Evolutionary conservation across 2,329 filamentous ascomycete species (phyloP).

Genomic region (Epichloe festucae): DNA sequence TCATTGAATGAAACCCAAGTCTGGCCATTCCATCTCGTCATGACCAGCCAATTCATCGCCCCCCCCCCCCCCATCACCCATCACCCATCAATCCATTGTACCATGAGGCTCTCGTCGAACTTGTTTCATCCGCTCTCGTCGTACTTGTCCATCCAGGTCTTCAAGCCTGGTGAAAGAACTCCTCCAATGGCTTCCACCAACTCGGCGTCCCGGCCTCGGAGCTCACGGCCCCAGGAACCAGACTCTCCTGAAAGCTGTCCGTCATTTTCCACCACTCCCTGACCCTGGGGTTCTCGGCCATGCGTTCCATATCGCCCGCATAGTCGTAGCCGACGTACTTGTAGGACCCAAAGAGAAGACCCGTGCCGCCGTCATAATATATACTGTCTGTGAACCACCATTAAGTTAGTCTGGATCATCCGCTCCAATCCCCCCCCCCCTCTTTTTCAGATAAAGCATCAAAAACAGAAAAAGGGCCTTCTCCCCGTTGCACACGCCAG

Average conservation of each 20-base stretch:
- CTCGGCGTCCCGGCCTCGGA: conserved; percentile 45
- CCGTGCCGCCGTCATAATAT: conserved; percentile 49
- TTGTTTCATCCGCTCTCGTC: neutral
- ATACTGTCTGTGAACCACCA: conserved; percentile 46
- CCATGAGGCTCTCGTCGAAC: neutral
- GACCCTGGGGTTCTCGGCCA: conserved; percentile 60
- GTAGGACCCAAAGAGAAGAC: conserved; percentile 61
- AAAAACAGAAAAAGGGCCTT: neutral
- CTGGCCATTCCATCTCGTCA: no score
- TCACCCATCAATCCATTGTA: no score
- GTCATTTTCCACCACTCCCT: conserved; percentile 74
- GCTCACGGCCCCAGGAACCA: conserved; percentile 45
- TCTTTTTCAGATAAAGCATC: neutral
- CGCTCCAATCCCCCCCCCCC: no score
- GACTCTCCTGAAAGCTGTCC: conserved; percentile 57
- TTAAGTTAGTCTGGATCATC: neutral
- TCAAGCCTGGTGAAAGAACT: conserved; percentile 52
- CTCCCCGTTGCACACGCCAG: no score
- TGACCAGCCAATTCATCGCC: neutral
- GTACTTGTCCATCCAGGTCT: neutral
- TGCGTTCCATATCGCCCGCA: conserved; percentile 61
- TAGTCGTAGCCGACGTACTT: conserved; percentile 68
- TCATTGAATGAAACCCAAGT: no score
- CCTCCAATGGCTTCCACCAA: conserved; percentile 59
- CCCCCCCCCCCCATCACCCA: no score